A percentile compares a stretch with the other conserved stretches of the same genome.
phyloP scores from a whole-genome alignment of 257 asterid genomes.

The Gentiana macrophylla region DNA sequence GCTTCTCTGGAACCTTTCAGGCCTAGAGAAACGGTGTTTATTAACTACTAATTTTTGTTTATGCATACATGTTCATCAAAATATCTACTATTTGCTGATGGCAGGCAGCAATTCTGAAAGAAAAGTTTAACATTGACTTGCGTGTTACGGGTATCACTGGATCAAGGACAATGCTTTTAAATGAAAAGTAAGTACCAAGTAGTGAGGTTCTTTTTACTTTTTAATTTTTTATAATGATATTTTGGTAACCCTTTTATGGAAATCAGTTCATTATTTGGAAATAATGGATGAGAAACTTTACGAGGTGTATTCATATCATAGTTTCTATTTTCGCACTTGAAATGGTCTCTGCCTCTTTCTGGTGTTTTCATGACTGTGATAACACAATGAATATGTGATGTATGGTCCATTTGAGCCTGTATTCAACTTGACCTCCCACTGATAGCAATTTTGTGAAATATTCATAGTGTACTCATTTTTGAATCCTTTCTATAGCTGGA shows the following conservation, averaged over 20 bases:
- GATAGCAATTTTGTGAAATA: no score
- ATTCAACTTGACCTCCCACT: no score
- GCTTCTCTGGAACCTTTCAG: no score
- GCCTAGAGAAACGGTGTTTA: no score
- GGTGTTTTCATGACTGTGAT: no score
- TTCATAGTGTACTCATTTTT: no score
- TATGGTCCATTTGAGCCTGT: no score
- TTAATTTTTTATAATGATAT: no score
- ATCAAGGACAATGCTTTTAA: constrained; percentile 65
- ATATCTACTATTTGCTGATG: constrained; percentile 5
- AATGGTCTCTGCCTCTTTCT: no score
- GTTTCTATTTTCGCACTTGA: no score
- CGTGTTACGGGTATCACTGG: constrained; percentile 96
- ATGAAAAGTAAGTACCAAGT: constrained; percentile 48
- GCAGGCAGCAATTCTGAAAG: constrained; percentile 94
- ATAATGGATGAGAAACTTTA: not conserved
- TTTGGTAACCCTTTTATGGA: not conserved
- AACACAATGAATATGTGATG: no score
- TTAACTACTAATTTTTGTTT: not conserved
- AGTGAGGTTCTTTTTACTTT: constrained; percentile 10
- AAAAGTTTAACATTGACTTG: constrained; percentile 85
- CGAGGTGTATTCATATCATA: not conserved
- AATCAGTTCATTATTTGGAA: not conserved
- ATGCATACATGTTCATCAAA: not conserved
- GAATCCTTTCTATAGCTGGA: no score